Evolutionary conservation across 73 alveolate species (phyloP).

Genomic region (Diophrys sp.): DNA sequence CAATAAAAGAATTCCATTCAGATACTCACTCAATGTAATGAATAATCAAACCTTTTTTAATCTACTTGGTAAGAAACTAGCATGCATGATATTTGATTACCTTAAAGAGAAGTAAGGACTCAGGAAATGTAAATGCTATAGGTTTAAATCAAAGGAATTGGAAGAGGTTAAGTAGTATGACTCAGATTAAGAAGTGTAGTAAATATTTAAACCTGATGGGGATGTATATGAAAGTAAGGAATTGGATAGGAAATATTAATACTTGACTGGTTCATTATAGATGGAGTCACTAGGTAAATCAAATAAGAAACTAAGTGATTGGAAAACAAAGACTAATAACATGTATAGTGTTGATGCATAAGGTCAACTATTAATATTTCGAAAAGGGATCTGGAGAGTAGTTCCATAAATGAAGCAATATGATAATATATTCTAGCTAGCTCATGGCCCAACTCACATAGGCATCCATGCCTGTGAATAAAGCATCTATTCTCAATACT

Average conservation of each 20-base stretch:
- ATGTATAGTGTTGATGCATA: too few species aligned
- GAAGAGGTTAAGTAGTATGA: background rate
- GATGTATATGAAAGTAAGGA: background rate
- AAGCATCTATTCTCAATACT: constrained; percentile 2
- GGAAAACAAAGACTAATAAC: too few species aligned
- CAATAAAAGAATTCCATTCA: too few species aligned
- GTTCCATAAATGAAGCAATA: constrained; percentile 10
- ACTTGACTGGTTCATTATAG: background rate
- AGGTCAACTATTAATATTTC: background rate
- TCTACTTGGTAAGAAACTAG: background rate
- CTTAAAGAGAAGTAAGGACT: background rate
- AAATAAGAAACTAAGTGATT: too few species aligned
- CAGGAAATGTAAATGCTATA: background rate
- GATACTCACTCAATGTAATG: too few species aligned
- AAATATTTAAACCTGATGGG: constrained; percentile 6
- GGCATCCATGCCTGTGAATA: constrained; percentile 10
- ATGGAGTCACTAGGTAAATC: too few species aligned
- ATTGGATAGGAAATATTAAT: background rate
- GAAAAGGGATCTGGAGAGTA: constrained; percentile 15
- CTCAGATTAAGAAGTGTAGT: background rate
- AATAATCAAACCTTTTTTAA: too few species aligned
- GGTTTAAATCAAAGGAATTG: background rate
- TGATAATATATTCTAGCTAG: background rate
- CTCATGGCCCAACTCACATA: constrained; percentile 23
- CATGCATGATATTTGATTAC: constrained; percentile 1